Conservation (phyloP, 768 basidiomycete genomes). For the Tricholomella constricta region DNA sequence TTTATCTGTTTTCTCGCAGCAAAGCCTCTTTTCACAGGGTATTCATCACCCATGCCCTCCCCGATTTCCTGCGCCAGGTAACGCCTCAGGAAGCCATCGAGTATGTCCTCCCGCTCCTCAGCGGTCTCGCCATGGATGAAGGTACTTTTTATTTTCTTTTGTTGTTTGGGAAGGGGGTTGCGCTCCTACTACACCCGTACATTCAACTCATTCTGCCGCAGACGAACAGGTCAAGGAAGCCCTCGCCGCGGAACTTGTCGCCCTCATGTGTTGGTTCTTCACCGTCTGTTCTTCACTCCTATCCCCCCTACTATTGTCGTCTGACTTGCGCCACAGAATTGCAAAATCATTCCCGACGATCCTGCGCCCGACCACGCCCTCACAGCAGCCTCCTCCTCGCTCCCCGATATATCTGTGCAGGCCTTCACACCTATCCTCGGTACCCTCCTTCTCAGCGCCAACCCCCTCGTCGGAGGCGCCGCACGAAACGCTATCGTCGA, state of each 20-base stretch:
- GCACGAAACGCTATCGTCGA: slow-evolving; percentile 79
- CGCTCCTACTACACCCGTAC: slow-evolving; percentile 3
- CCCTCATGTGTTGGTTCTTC: slow-evolving; percentile 93
- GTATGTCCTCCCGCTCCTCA: slow-evolving; percentile 91
- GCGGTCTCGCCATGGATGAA: slow-evolving; percentile 81
- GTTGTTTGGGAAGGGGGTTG: too few relatives aligned
- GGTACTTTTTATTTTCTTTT: too few relatives aligned
- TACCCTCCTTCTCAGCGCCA: slow-evolving; percentile 81
- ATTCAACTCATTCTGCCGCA: slow-evolving; percentile 28
- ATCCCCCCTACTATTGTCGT: neutral
- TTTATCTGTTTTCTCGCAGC: slow-evolving; percentile 87
- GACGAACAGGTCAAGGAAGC: slow-evolving; percentile 91
- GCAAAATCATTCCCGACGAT: slow-evolving; percentile 61
- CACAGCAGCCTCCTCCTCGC: slow-evolving; percentile 33
- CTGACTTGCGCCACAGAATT: slow-evolving; percentile 47
- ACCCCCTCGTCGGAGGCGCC: slow-evolving; percentile 68
- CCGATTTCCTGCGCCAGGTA: slow-evolving; percentile 74
- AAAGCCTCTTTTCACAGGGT: slow-evolving; percentile 62
- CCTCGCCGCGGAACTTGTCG: slow-evolving; percentile 75
- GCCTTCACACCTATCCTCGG: slow-evolving; percentile 92
- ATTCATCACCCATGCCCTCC: slow-evolving; percentile 84
- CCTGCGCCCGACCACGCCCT: slow-evolving; percentile 32
- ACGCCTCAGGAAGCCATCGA: slow-evolving; percentile 87
- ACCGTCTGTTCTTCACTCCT: slow-evolving; percentile 41
- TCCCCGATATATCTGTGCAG: slow-evolving; percentile 68